A percentile compares a stretch with the other conserved stretches of the same genome.
Conservation (phyloP, 1,284 basidiomycete genomes). For the Tylopilus orsonianus region DNA sequence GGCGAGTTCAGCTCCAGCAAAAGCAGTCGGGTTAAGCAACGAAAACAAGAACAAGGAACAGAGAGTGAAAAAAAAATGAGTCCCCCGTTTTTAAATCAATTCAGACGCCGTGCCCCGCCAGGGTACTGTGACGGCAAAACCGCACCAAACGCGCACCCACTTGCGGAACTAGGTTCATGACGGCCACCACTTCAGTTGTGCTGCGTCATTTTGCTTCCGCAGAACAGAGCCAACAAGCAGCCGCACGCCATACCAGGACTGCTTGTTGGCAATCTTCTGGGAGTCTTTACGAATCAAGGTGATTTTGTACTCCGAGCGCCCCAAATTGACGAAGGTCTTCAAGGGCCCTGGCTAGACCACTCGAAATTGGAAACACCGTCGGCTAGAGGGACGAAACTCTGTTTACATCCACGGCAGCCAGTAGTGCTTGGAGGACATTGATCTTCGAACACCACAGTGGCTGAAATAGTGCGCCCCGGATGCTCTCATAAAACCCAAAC, state of each 20-base stretch:
- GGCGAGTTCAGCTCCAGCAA: background rate
- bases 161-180: constrained; percentile 19
- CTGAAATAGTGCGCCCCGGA: background rate
- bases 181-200: constrained; percentile 10
- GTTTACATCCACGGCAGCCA: background rate
- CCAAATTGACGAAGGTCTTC: constrained; percentile 5
- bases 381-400: background rate
- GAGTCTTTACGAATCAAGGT: constrained; percentile 7
- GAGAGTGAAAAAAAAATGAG: constrained; percentile 5
- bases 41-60: background rate
- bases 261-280: constrained; percentile 1
- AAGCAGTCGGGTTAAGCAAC: background rate
- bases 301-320: background rate
- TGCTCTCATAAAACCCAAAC: background rate
- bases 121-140: constrained; percentile 28
- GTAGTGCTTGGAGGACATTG: background rate
- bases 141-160: constrained; percentile 27
- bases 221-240: constrained; percentile 4
- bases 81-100: constrained; percentile 15
- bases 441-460: background rate
- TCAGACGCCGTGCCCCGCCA: constrained; percentile 24
- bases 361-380: constrained; percentile 18
- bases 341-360: constrained; percentile 6
- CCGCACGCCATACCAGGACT: background rate
- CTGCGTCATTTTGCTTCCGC: constrained; percentile 22